Percentiles rank a stretch among this genome's conserved stretches.
These are phyloP conservation scores for Pythium myriotylum DNA, from an alignment of 352 stramenopile species.

Conservation along the genomic window DNA sequence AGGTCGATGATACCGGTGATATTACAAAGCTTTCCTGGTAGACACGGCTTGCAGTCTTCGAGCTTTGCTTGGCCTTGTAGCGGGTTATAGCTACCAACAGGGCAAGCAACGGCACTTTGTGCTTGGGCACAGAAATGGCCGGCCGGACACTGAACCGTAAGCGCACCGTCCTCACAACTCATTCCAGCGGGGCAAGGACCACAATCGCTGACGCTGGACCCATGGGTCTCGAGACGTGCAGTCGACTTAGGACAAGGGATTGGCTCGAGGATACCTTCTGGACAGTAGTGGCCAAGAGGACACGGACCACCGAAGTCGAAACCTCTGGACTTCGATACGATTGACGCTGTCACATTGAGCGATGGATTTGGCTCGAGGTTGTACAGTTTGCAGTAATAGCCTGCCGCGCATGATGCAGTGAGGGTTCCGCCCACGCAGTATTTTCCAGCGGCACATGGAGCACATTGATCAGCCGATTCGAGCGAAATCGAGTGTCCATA, in stretches of 20 bases:
- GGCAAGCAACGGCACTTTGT: constrained; percentile 52
- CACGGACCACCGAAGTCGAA: constrained; percentile 72
- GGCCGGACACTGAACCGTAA: constrained; percentile 62
- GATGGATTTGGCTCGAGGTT: constrained; percentile 62
- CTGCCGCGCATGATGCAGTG: constrained; percentile 74
- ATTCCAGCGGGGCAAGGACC: constrained; percentile 82
- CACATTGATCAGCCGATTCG: constrained; percentile 51
- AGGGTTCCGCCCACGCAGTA: constrained; percentile 80
- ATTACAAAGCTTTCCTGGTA: constrained; percentile 76
- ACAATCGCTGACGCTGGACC: constrained; percentile 59
- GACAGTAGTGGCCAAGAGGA: constrained; percentile 76
- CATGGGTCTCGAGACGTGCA: constrained; percentile 55
- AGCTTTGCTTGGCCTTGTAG: constrained; percentile 35
- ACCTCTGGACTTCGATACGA: constrained; percentile 17
- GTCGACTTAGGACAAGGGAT: constrained; percentile 65
- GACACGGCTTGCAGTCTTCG: constrained; percentile 64
- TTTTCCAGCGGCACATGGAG: constrained; percentile 64
- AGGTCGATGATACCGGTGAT: constrained; percentile 61
- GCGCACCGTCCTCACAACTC: constrained; percentile 78
- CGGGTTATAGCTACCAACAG: constrained; percentile 62
- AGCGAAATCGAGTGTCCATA: constrained; percentile 65
- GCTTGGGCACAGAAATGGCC: constrained; percentile 60
- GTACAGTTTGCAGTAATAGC: constrained; percentile 81
- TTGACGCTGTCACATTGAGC: neutral
- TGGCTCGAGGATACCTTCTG: constrained; percentile 67